Percentiles rank a stretch among this genome's conserved stretches.
Conservation (phyloP, 2,329 filamentous ascomycete genomes). For the Colletotrichum gloeosporioides region DNA sequence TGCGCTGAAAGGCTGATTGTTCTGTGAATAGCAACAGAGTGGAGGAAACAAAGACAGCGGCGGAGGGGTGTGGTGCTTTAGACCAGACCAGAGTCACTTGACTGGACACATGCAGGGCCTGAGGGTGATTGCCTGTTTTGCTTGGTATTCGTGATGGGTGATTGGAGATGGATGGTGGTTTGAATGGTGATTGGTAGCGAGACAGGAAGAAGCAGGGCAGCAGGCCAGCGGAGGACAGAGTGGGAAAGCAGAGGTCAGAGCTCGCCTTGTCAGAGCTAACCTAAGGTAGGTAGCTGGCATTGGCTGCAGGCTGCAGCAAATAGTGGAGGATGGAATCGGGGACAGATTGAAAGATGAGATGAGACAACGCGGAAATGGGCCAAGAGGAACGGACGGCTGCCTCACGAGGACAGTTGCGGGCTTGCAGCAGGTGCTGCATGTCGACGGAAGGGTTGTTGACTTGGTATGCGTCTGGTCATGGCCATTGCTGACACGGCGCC, state of each 20-base stretch:
- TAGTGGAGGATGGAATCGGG: neutral
- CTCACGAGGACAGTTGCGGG: conserved; percentile 8
- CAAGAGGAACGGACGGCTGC: conserved; percentile 6
- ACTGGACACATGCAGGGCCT: neutral
- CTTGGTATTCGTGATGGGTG: neutral
- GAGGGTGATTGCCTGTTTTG: neutral
- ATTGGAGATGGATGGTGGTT: neutral
- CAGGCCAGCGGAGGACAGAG: neutral
- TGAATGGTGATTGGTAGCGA: neutral
- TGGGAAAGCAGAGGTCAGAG: neutral
- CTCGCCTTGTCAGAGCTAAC: neutral
- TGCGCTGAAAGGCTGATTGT: neutral
- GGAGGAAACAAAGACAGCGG: neutral
- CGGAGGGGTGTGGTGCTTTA: neutral
- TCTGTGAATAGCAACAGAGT: conserved; percentile 3
- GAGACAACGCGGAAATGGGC: conserved; percentile 11
- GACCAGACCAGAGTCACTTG: neutral
- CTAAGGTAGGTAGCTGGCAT: neutral
- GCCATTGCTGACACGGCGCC: neutral
- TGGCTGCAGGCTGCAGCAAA: neutral
- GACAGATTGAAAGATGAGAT: conserved; percentile 5
- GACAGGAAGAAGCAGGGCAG: neutral
- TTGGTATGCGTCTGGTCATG: neutral
- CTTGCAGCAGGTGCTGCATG: neutral
- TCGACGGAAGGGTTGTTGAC: neutral